Evolutionary conservation across 257 asterid genomes (phyloP).

Genomic region (Gentiana dahurica): DNA sequence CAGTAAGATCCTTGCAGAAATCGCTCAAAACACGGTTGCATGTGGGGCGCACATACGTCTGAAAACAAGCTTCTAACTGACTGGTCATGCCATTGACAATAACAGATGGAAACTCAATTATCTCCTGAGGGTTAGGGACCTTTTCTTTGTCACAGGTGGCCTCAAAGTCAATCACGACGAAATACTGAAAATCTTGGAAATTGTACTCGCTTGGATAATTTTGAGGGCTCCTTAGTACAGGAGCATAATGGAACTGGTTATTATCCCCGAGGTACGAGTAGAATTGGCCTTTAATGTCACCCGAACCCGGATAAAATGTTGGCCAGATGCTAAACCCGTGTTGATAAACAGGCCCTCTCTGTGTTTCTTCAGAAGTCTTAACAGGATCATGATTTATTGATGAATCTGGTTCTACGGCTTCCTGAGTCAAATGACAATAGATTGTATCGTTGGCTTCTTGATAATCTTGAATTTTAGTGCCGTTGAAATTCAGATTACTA

Average conservation of each 20-base stretch:
- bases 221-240: constrained; percentile 35
- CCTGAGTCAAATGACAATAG: no score
- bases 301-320: no score
- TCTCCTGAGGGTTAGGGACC: constrained; percentile 82
- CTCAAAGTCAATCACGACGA: constrained; percentile 85
- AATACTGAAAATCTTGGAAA: constrained; percentile 65
- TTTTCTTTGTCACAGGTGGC: constrained; percentile 82
- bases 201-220: constrained; percentile 23
- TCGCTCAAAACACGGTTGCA: constrained; percentile 63
- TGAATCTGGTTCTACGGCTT: no score
- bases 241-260: constrained; percentile 41
- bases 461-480: no score
- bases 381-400: no score
- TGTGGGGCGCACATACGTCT: constrained; percentile 78
- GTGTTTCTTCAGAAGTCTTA: no score
- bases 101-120: constrained; percentile 91
- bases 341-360: no score
- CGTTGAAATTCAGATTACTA: no score
- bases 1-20: constrained; percentile 93
- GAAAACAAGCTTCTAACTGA: constrained; percentile 70
- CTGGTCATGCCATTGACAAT: constrained; percentile 70
- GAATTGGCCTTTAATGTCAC: constrained; percentile 30
- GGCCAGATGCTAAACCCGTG: no score
- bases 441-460: no score
- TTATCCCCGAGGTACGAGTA: constrained; percentile 39